Base-by-base conservation (phyloP, 2,329 filamentous ascomycete species). In the Cladosporium sp. region DNA sequence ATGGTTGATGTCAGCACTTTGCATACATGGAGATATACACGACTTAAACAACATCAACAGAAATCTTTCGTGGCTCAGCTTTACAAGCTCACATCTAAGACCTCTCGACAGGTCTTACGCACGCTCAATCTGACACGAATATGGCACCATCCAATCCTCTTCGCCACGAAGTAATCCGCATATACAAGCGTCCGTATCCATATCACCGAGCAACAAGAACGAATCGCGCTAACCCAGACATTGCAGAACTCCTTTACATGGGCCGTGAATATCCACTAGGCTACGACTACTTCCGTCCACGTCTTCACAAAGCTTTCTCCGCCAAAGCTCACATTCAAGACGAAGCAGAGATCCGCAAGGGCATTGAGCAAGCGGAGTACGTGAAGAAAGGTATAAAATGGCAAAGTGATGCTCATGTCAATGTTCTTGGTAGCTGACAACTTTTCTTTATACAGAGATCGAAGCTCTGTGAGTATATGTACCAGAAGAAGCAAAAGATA, bases 211-310 rank as follows among this genome's bases (percentile, higher is more conserved):
- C 10, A 17, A 42, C 20, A 13, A 35, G 20, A 10, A 22, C 6
- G 9, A 39, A n/a, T 6, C 17, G 37, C 44, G 9, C 28, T 57
- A 20, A 40, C n/a, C 57, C 1, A 28, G 9, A 15, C 4, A 3
- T 12, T 19, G 13, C 57, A 96, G 91, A 96, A 68, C 83, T 97
- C 10, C 81, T 99, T 42, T 86, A 88, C 67, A 80, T 97, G 13
- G 91, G 93, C 34, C 84, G 87, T 57, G 88, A 93, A 58, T 97
- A 97, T 68, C 93, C 94, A 1, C 79, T 89, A 15, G 94, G 94
- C 47, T 95, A 85, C 75, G 75, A 79, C 28, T 97, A 92, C 75
- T 97, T 95, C 71, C 84, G 88, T 10, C 83, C 85, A 7, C 84
- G 91, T 1, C 77, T 97, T 9, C 91, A 97, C 75, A 85, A 85